Base-by-base conservation (phyloP, 176 grass and related monocot species). In the Juncus inflexus region DNA sequence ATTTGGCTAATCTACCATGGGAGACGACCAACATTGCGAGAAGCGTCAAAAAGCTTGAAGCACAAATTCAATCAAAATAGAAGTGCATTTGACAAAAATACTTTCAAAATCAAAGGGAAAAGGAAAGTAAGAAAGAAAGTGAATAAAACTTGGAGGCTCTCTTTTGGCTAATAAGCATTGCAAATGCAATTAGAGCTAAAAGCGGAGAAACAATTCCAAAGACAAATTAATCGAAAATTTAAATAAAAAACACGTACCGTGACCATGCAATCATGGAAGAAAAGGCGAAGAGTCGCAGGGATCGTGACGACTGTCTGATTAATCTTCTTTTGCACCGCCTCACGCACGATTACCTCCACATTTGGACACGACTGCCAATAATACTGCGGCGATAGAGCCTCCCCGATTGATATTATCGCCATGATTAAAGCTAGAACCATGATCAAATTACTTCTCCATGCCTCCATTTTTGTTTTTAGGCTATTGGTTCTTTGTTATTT, bases 251-350 rank as follows among this genome's bases (percentile, higher is more conserved):
- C 41, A 52, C 5, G 54, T 71, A 71, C 67, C 54, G 67, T 71
- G 40, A 71, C 57, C 3, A 71, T 42, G 14, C 52, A 52, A 59
- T 71, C 67, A 35, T 71, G 67, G 39, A 71, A 71, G 52, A 58
- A 71, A 38, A 71, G 67, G 6, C 67, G 67, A 14, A 71, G 15
- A 10, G 6, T 35, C 3, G 67, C 67, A 0, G 67, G 67, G 42
- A 71, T 71, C 9, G 67, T 36, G 9, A 71, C 67, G 15, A 15
- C 67, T 0, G 67, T 71, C 53, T 59, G 14, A 0, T 59, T 45
- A 19, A 71, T 71, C 1, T 71, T 71, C 54, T 59, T 45, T 37
- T 71, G 3, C 14, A 71, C 67, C 4, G 54, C 52, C 0, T 71
- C 37, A 10, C 67, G 57, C 13, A 71, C 67, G 3, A 71, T 71